Evolutionary conservation across 2,329 filamentous ascomycete species (phyloP), one percentile per base, ranked within the genome.

Genomic region (Penicillium aurantiogriseum): DNA sequence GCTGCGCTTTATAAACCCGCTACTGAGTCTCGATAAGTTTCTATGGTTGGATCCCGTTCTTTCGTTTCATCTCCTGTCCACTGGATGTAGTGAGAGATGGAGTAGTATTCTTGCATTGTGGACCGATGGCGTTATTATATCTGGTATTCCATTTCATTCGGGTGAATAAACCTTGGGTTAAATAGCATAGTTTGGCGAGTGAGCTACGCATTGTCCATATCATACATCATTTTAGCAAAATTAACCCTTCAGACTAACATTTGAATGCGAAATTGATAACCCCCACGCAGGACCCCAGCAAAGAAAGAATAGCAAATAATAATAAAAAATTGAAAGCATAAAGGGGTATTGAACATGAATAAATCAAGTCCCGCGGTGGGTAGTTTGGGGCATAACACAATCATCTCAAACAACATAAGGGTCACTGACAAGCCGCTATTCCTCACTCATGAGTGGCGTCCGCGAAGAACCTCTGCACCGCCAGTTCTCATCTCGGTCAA

Each of bases 1-100:
- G 80, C 80, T 29, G 84, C 83, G 9, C 71, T 92, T 56, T 85
- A 85, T 65, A 84, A 86, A 46, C 19, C 56, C 64, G 10, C 3
- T 29, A 51, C 58, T 9, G 60, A 52, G 15, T 58, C 61, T 51
- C 60, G 61, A 50, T 69, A 53, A 56, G 8, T 48, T n/a, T 25
- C 17, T 17, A 10, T 13, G n/a, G 11, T 38, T 33, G 43, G n/a
- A 55, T 29, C 38, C 23, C 33, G 5, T 21, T 19, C 19, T 43
- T 45, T 10, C 13, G 48, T 39, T 33, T 39, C 19, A 25, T 39
- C 7, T 47, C 35, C 15, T 48, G 27, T 31, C 19, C 15, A 42
- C 40, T 31, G n/a, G 27, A 25, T 33, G 15, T 6, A 31, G 2
- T 10, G 10, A 13, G 25, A 23, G 15, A 40, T 33, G 19, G 17